Evolutionary conservation across 192 early-diverging fungal species (phyloP), one percentile per base, ranked within the genome.

Genomic region (Phycomyces nitens): DNA sequence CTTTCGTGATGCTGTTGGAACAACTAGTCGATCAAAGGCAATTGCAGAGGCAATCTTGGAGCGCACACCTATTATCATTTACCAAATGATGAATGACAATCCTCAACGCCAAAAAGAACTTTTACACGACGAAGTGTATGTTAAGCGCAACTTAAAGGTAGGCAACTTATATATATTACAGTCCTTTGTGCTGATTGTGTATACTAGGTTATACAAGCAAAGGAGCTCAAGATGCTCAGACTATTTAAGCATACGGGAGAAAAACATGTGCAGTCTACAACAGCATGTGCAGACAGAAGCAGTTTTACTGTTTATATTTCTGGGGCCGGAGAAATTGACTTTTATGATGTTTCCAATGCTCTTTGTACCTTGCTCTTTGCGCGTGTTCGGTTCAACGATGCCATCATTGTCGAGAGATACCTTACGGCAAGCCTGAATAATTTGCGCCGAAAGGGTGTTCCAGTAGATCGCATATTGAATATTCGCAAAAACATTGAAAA

Each of bases 341-440:
- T 77, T 52, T 94, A 92, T 75, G 93, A 94, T 80, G 83, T 94
- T 47, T 86, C 91, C 1, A 79, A 82, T 27, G 82, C 82, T 0
- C 68, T 94, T 21, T 88, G 88, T 4, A 78, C 80, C 53, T 53
- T 94, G 12, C 62, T 94, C 0, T 84, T 94, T 57, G 75, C 76
- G 12, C 79, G 84, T 43, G 80, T 81, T 22, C 79, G 88, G 14
- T 75, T 94, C 54, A 93, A 90, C 57, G 92, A 93, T 68, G 79
- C 87, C 1, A 82, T 94, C 58, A 77, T 94, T 55, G 78, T 91
- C 42, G 87, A 86, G 7, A 88, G 89, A 5, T 77, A 93, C 40
- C 77, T 94, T 26, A 84, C 83, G 0, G 88, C 89, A 0, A 84
- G 82, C n/a, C 68, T 93, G 15, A 60, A 72, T 20, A 81, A 86